Conservation (phyloP, 768 basidiomycete genomes). For the Mycena vitilis region DNA sequence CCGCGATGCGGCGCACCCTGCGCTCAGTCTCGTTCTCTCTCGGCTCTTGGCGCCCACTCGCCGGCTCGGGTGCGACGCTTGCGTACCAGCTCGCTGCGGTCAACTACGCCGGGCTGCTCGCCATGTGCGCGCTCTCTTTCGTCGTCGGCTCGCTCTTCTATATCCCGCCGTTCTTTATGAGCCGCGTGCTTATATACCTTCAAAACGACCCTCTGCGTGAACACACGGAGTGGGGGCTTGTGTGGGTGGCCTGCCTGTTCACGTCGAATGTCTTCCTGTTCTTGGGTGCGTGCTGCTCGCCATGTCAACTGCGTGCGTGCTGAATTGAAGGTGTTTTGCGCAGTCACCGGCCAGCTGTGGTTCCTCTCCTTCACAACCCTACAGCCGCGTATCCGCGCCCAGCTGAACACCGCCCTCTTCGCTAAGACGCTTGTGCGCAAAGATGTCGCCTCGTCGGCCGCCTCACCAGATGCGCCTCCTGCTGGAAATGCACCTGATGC, state of each 20-base stretch:
- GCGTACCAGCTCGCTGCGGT: slow-evolving; percentile 68
- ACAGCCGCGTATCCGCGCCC: slow-evolving; percentile 65
- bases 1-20: slow-evolving; percentile 68
- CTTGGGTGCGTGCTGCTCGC: slow-evolving; percentile 47
- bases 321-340: too few species aligned
- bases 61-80: slow-evolving; percentile 74
- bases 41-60: slow-evolving; percentile 57
- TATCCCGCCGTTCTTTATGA: slow-evolving; percentile 66
- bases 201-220: slow-evolving; percentile 66
- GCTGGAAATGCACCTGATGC: background rate
- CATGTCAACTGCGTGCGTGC: too few species aligned
- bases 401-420: slow-evolving; percentile 74
- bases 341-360: slow-evolving; percentile 43
- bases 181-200: slow-evolving; percentile 59
- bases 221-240: slow-evolving; percentile 71
- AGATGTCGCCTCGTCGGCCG: slow-evolving; percentile 64
- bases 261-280: slow-evolving; percentile 38
- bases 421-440: slow-evolving; percentile 77
- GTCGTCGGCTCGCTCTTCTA: slow-evolving; percentile 74
- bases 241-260: slow-evolving; percentile 50
- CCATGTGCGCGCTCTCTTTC: slow-evolving; percentile 61
- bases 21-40: slow-evolving; percentile 61
- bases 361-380: slow-evolving; percentile 63
- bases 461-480: background rate
- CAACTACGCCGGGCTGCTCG: slow-evolving; percentile 56